Evolutionary conservation across 306 rosid species (phyloP).

Genomic region (Glycyrrhiza uralensis): DNA sequence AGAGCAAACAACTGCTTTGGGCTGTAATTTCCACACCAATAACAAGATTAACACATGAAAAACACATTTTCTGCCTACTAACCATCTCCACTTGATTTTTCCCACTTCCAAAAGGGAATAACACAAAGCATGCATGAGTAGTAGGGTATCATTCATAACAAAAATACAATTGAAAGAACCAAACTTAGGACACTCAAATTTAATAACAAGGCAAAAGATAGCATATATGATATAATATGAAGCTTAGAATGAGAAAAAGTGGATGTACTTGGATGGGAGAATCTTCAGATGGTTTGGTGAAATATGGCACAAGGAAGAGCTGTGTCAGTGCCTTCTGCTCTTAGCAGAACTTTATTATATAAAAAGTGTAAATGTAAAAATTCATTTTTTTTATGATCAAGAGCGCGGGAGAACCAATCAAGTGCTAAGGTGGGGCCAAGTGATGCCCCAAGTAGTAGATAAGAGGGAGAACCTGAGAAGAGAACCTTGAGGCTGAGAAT

Average conservation of each 20-base stretch:
- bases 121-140: not conserved
- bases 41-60: not conserved
- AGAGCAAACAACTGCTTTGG: not conserved
- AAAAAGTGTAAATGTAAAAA: conserved; percentile 13
- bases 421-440: conserved; percentile 34
- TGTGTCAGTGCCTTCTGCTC: conserved; percentile 3
- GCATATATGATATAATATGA: not conserved
- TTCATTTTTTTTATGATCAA: conserved; percentile 21
- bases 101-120: not conserved
- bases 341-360: conserved; percentile 19
- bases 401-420: conserved; percentile 40
- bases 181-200: not conserved
- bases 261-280: conserved; percentile 24
- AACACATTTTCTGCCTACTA: not conserved
- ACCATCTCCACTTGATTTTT: not conserved
- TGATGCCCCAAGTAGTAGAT: conserved; percentile 55
- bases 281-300: not conserved
- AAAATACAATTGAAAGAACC: not conserved
- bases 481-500: conserved; percentile 41
- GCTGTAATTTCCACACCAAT: not conserved
- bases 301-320: conserved; percentile 15
- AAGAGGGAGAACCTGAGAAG: conserved; percentile 35
- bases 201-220: not conserved
- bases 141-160: not conserved
- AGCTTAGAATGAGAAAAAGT: not conserved